A percentile compares a stretch with the other conserved stretches of the same genome.
Conservation (phyloP, 306 rosid species). For the Pterocarpus macrocarpus region DNA sequence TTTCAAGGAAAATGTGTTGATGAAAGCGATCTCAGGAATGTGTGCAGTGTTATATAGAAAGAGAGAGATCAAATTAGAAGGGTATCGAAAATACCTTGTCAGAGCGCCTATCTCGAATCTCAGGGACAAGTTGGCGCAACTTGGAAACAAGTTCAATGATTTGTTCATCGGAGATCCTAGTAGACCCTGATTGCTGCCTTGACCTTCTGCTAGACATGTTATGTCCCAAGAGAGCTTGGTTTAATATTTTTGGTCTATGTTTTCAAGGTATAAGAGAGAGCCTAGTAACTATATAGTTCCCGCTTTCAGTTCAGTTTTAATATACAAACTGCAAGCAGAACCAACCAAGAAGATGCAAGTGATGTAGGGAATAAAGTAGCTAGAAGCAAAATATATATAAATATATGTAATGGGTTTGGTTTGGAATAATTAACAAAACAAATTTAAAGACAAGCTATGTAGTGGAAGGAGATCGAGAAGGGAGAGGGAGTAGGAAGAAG, state of each 20-base stretch:
- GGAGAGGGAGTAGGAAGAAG: not conserved
- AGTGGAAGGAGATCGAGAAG: not conserved
- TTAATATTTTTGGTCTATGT: not conserved
- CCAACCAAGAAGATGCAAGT: slow-evolving; percentile 9
- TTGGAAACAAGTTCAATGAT: slow-evolving; percentile 93
- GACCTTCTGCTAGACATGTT: slow-evolving; percentile 92
- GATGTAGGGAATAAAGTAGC: not conserved
- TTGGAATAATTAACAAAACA: not conserved
- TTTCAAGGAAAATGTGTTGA: too few relatives aligned
- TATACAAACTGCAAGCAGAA: slow-evolving; percentile 17
- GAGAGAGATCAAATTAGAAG: not conserved
- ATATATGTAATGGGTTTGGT: slow-evolving; percentile 9
- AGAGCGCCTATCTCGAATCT: slow-evolving; percentile 88
- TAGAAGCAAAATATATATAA: not conserved
- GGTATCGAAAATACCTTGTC: slow-evolving; percentile 67
- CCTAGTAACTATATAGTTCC: not conserved
- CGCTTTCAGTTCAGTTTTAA: slow-evolving; percentile 25
- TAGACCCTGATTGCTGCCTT: slow-evolving; percentile 70
- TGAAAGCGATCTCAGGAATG: too few relatives aligned
- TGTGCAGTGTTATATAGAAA: too few relatives aligned
- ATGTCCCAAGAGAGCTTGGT: too few relatives aligned
- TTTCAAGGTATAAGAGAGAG: too few relatives aligned
- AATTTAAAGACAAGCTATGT: slow-evolving; percentile 1
- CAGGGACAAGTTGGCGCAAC: slow-evolving; percentile 98
- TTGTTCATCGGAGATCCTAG: slow-evolving; percentile 93